Percentiles rank a stretch among this genome's conserved stretches.
These are phyloP conservation scores for Mycena haematopus DNA, from an alignment of 768 basidiomycete species.

Conservation along the genomic window DNA sequence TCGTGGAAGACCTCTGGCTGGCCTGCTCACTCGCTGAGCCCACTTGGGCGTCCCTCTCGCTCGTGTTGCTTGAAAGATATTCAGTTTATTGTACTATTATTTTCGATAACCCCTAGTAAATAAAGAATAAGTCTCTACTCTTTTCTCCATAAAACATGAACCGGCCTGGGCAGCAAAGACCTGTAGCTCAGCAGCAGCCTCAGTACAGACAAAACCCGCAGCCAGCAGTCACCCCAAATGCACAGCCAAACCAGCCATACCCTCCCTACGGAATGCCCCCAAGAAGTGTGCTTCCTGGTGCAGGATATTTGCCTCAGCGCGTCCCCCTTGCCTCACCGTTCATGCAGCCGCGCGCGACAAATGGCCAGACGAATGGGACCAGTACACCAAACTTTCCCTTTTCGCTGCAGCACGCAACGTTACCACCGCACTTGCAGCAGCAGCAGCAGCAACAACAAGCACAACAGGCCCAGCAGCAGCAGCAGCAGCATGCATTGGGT, in stretches of 20 bases:
- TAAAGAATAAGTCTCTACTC: neutral
- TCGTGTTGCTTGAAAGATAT: no score
- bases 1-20: no score
- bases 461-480: conserved; percentile 51
- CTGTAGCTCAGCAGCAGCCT: conserved; percentile 25
- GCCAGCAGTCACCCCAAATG: conserved; percentile 2
- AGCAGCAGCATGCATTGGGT: conserved; percentile 63
- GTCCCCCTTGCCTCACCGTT: conserved; percentile 69
- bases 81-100: no score
- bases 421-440: conserved; percentile 52
- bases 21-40: no score
- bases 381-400: conserved; percentile 72
- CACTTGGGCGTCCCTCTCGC: no score
- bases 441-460: conserved; percentile 57
- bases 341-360: conserved; percentile 57
- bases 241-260: conserved; percentile 44
- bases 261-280: conserved; percentile 66
- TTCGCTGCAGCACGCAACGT: conserved; percentile 51
- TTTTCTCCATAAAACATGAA: conserved; percentile 23
- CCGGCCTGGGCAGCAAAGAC: conserved; percentile 23
- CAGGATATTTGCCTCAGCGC: conserved; percentile 62
- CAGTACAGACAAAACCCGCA: conserved; percentile 26
- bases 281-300: conserved; percentile 54
- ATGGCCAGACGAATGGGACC: conserved; percentile 24
- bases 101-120: no score